Conservation (phyloP, 148 eudicot genomes). For the Heliosperma pusillum region DNA sequence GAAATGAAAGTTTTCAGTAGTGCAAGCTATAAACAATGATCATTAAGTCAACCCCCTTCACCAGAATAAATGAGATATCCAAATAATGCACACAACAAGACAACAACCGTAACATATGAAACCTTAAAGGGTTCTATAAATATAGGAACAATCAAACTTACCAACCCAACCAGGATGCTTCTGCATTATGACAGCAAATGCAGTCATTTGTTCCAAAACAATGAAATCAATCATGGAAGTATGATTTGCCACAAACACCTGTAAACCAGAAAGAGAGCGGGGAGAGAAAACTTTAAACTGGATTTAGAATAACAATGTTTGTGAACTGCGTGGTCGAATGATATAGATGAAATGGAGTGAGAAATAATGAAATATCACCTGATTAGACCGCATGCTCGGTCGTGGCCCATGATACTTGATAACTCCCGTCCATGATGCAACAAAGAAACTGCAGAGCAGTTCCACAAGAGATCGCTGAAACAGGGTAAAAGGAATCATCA, state of each 20-base stretch:
- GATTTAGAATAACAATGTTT: slow-evolving; percentile 6
- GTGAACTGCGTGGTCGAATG: background rate
- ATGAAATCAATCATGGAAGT: slow-evolving; percentile 99
- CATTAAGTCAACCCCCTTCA: background rate
- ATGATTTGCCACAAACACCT: slow-evolving; percentile 98
- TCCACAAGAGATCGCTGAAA: slow-evolving; percentile 87
- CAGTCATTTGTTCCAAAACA: slow-evolving; percentile 97
- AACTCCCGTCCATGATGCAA: slow-evolving; percentile 99
- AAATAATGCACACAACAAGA: background rate
- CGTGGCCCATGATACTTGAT: slow-evolving; percentile 98
- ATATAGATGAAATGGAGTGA: background rate
- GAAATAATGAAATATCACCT: slow-evolving; percentile 37
- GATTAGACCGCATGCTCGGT: slow-evolving; percentile 88
- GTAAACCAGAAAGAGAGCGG: slow-evolving; percentile 17
- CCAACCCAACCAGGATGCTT: slow-evolving; percentile 99
- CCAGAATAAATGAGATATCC: background rate
- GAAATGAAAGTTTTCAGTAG: background rate
- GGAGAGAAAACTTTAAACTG: background rate
- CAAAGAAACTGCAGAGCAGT: slow-evolving; percentile 94
- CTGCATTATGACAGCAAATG: slow-evolving; percentile 99
- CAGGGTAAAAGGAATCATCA: background rate
- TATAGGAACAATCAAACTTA: slow-evolving; percentile 35
- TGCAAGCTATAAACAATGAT: background rate
- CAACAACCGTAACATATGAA: background rate
- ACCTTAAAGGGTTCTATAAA: background rate